Percentiles rank a stretch among this genome's conserved stretches.
These are phyloP conservation scores for Scutellaria minor DNA, from an alignment of 257 asterid genomes.

Conservation along the genomic window DNA sequence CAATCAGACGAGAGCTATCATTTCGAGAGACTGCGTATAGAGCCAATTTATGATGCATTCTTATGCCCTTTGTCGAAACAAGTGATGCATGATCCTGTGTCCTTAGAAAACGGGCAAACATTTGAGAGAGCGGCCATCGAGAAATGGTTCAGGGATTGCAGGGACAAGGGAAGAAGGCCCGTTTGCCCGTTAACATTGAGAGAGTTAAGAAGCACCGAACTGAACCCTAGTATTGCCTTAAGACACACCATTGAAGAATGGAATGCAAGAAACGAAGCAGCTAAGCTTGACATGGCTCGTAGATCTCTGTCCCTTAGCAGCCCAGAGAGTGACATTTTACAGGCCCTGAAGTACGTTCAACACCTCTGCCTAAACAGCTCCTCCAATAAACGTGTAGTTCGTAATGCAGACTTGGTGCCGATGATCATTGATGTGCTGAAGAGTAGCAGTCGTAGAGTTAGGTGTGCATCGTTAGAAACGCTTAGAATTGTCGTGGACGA, in stretches of 20 bases:
- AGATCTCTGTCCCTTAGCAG: conserved; percentile 56
- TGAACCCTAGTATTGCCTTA: conserved; percentile 86
- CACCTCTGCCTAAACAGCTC: conserved; percentile 60
- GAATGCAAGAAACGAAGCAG: conserved; percentile 95
- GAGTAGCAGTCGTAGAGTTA: conserved; percentile 63
- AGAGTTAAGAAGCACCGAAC: conserved; percentile 73
- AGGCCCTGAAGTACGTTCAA: conserved; percentile 68
- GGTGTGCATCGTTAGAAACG: conserved; percentile 79
- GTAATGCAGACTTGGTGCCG: conserved; percentile 79
- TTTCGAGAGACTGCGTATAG: conserved; percentile 69
- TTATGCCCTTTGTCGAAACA: conserved; percentile 87
- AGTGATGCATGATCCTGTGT: conserved; percentile 90
- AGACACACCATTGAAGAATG: conserved; percentile 89
- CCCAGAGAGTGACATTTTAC: conserved; percentile 67
- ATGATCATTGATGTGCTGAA: conserved; percentile 74
- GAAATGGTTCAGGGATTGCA: conserved; percentile 81
- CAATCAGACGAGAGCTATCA: conserved; percentile 76
- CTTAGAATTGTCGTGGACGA: conserved; percentile 84
- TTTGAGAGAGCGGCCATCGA: conserved; percentile 91
- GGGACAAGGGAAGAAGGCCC: conserved; percentile 63
- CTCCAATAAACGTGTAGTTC: conserved; percentile 62
- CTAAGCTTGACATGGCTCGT: conserved; percentile 87
- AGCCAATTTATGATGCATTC: conserved; percentile 87
- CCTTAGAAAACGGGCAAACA: conserved; percentile 82
- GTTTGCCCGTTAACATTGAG: conserved; percentile 78